Evolutionary conservation across 2,329 filamentous ascomycete genomes (phyloP).

Genomic region (Ascochyta clinopodiicola): DNA sequence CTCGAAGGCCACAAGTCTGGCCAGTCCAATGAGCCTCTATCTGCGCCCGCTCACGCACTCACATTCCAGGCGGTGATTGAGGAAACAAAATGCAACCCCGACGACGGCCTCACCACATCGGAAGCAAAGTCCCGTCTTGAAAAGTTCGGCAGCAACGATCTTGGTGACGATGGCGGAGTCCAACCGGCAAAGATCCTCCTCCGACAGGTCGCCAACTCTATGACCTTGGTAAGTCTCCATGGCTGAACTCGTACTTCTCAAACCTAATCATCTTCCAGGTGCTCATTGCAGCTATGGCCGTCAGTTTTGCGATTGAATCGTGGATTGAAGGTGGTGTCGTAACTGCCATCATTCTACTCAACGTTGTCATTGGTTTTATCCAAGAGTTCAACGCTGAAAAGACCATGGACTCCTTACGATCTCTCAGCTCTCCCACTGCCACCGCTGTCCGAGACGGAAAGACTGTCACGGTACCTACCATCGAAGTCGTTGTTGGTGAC

Average conservation of each 20-base stretch:
- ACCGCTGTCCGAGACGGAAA: slow-evolving; percentile 60
- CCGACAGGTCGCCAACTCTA: slow-evolving; percentile 78
- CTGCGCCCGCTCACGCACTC: slow-evolving; percentile 68
- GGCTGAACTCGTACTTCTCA: background rate
- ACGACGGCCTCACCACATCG: slow-evolving; percentile 68
- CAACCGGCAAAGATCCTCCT: slow-evolving; percentile 76
- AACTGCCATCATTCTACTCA: slow-evolving; percentile 54
- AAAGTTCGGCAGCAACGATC: slow-evolving; percentile 71
- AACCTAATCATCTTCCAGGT: slow-evolving; percentile 32
- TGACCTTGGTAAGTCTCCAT: slow-evolving; percentile 66
- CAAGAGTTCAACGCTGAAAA: slow-evolving; percentile 57
- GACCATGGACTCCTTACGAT: slow-evolving; percentile 55
- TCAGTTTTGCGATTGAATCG: slow-evolving; percentile 54
- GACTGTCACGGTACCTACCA: slow-evolving; percentile 58
- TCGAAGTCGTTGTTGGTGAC: slow-evolving; percentile 70
- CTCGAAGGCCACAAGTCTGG: slow-evolving; percentile 52
- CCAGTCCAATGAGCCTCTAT: slow-evolving; percentile 61
- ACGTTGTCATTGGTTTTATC: slow-evolving; percentile 54
- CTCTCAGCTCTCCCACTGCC: slow-evolving; percentile 54
- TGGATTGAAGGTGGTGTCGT: slow-evolving; percentile 58
- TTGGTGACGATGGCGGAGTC: slow-evolving; percentile 73
- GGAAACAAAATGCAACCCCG: slow-evolving; percentile 67
- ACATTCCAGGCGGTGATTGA: slow-evolving; percentile 60
- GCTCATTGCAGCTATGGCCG: slow-evolving; percentile 55
- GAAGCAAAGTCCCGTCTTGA: slow-evolving; percentile 58